Evolutionary conservation across 1,284 basidiomycete species (phyloP), one percentile per base, ranked within the genome.

Genomic region (Papiliotrema flavescens): DNA sequence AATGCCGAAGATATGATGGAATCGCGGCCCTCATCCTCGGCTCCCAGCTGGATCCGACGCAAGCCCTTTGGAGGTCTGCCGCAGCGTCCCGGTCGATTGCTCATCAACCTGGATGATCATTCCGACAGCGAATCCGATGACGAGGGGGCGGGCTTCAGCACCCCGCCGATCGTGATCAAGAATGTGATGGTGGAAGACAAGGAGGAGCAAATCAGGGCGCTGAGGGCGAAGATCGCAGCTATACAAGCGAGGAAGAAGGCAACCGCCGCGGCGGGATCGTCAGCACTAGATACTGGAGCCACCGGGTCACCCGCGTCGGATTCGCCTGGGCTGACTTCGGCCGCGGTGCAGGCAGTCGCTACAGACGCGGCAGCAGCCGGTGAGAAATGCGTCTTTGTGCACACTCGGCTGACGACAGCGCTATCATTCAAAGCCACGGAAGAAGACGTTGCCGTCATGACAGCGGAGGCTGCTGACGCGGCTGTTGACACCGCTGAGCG

Each of bases 1-100:
- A 62, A 56, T 15, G 73, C 73, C 1, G 73, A 73, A 50, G 73
- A 75, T 47, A 40, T 67, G 51, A 40, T 67, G 51, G 71, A 75
- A 15, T 59, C 56, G 20, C 57, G 60, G 47, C 53, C 66, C 0
- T 55, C 49, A 19, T 62, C 65, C 15, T 22, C 61, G 26, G 44
- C 61, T 19, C 39, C 45, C 47, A 58, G 55, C 17, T 37, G 46
- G 5, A 36, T 51, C 1, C 54, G 49, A 1, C 52, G 59, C 2
- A 66, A 64, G 41, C 59, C 65, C 6, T 61, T 62, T 3, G 54
- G 58, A 0, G 59, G 53, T 2, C 46, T 50, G 2, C 50, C 53
- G 0, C 63, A 63, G 46, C 51, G 60, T 2, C 51, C 60, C 3
- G 50, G 57, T 19, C 49, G 62, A 13, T 59, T 72, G 0, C 3